Base-by-base conservation (phyloP, 208 protist genomes). In the Acanthamoeba triangularis region DNA sequence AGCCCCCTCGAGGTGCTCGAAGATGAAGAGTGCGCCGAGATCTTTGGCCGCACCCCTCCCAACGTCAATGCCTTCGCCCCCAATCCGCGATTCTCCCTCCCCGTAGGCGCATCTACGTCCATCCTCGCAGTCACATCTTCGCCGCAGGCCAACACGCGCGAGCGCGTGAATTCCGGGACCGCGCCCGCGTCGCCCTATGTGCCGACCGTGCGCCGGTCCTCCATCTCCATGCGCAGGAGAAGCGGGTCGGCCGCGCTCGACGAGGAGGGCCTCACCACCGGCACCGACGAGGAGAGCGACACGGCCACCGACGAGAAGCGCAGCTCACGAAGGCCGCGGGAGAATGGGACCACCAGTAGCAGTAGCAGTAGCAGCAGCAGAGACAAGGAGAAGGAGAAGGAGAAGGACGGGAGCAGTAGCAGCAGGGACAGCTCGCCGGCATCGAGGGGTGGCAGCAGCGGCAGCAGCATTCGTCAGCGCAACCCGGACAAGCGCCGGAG, bases 21-120 rank as follows among this genome's bases (percentile, higher is more conserved):
- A 52, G 74, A 82, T 52, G 74, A 30, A 28, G 41, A 82, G 30
- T 82, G 74, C 28, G 74, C 74, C 35, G 41, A 82, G 30, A 82
- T 82, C 74, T 82, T 82, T 82, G 74, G 74, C 28, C 59, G 44
- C 74, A 52, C 74, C 28, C 74, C 44, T 35, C 44, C n/a, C 49
- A 18, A 18, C 54, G 18, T 20, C 23, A 44, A 8, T 25, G 11
- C 28, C 23, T 5, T 20, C 69, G 8, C 35, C 18, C 54, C 14
- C 18, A 14, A 28, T 23, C 41, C 41, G 28, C 59, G 59, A 65
- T 65, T n/a, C 11, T 65, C 59, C 13, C 7, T 54, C 20, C 14
- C 23, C 23, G 59, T 18, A 7, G 16, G 14, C 59, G 7, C 59
- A 8, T 65, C 59, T 65, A n/a, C 59, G 3, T 41, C 37, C 37